Conservation (phyloP, 2,329 filamentous ascomycete genomes). For the Penicillium capsulatum region DNA sequence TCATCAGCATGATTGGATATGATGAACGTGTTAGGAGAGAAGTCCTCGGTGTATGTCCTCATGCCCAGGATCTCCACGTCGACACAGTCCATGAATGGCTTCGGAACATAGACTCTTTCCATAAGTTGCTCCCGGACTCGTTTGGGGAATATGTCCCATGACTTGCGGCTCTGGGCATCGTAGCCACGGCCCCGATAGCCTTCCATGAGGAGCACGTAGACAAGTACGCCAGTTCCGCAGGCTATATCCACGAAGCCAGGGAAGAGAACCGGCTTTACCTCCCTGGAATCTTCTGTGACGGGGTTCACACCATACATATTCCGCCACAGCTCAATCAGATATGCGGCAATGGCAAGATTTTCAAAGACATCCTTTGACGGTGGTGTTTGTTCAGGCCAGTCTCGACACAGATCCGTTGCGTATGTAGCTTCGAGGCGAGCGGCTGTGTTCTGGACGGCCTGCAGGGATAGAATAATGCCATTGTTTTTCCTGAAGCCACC, state of each 20-base stretch:
- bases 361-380: slow-evolving; percentile 93
- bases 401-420: slow-evolving; percentile 63
- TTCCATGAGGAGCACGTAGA: slow-evolving; percentile 74
- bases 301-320: slow-evolving; percentile 64
- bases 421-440: slow-evolving; percentile 73
- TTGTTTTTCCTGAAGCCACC: slow-evolving; percentile 44
- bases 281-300: slow-evolving; percentile 12
- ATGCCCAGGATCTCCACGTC: slow-evolving; percentile 14
- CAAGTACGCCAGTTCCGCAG: slow-evolving; percentile 88
- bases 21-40: slow-evolving; percentile 75
- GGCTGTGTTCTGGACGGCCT: slow-evolving; percentile 77
- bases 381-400: slow-evolving; percentile 83
- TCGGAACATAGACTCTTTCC: slow-evolving; percentile 60
- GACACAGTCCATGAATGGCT: slow-evolving; percentile 39
- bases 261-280: slow-evolving; percentile 46
- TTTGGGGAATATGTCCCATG: slow-evolving; percentile 69
- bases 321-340: slow-evolving; percentile 85
- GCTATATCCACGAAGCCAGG: slow-evolving; percentile 94
- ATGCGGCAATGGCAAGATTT: slow-evolving; percentile 84
- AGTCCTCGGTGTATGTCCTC: slow-evolving; percentile 53
- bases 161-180: slow-evolving; percentile 79
- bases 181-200: slow-evolving; percentile 87
- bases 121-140: slow-evolving; percentile 49
- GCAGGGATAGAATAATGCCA: slow-evolving; percentile 69
- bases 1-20: slow-evolving; percentile 97